Evolutionary conservation across 768 basidiomycete species (phyloP).

Genomic region (Mycena haematopus): DNA sequence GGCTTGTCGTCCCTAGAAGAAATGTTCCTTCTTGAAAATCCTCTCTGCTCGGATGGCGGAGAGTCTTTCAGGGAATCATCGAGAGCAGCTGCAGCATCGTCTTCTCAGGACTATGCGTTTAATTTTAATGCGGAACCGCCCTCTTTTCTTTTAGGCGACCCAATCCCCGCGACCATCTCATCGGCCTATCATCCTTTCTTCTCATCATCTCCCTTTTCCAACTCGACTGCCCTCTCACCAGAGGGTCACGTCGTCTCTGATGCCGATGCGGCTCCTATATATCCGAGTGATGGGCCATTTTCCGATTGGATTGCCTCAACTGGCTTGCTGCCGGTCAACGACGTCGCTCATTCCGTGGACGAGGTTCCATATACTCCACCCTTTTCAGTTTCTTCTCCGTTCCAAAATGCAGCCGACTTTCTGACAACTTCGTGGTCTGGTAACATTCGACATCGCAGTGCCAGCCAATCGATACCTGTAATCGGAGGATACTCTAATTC

Average conservation of each 20-base stretch:
- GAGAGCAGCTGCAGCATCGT: not conserved
- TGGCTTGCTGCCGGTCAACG: conserved; percentile 13
- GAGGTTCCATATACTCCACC: not conserved
- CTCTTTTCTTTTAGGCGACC: not conserved
- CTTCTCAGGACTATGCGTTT: conserved; percentile 6
- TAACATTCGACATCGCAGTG: not conserved
- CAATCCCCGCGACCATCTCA: conserved; percentile 2
- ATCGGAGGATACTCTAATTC: conserved; percentile 5
- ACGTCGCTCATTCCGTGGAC: conserved; percentile 9
- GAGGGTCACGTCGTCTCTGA: conserved; percentile 3
- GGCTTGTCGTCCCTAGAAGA: not conserved
- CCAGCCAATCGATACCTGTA: not conserved
- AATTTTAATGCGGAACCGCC: conserved; percentile 5
- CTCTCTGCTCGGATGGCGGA: not conserved
- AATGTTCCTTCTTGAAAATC: conserved; percentile 3
- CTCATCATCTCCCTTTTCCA: conserved; percentile 1
- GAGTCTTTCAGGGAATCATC: not conserved
- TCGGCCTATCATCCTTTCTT: not conserved
- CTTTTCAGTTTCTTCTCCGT: conserved; percentile 9
- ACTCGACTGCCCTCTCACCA: not conserved
- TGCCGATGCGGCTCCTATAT: not conserved
- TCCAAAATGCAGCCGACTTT: conserved; percentile 9
- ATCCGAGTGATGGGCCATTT: conserved; percentile 2
- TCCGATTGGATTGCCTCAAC: conserved; percentile 15
- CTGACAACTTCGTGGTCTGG: conserved; percentile 2